Base-by-base conservation (phyloP, 352 stramenopile genomes). In the Phytophthora pisi region DNA sequence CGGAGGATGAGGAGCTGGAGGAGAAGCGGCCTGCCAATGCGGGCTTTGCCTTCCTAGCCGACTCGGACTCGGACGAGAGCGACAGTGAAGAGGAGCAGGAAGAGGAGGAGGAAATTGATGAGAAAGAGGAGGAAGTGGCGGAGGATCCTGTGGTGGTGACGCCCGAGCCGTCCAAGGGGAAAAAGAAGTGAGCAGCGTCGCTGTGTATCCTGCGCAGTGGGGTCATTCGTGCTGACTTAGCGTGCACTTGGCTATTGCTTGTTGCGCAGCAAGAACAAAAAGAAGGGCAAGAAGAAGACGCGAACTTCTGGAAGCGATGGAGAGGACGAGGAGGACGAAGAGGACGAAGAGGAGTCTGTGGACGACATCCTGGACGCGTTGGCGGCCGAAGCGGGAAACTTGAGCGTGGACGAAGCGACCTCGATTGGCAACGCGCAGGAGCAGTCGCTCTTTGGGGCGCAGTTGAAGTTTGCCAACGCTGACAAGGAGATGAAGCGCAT, bases 401-500 rank as follows among this genome's bases (percentile, higher is more conserved):
- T 88, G 43, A 76, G 69, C 31, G 66, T 83, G 1, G 73, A 84
- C 10, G 72, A 80, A 38, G 64, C 55, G 1, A 65, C 66, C 18
- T 70, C 77, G 13, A 61, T 70, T 47, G 66, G 58, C 9, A 75
- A 78, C 51, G 71, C 78, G 34, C 70, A 77, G 7, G 81, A 87
- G 64, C 90, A 89, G 47, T 77, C 75, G 15, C 66, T 96, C 1
- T 81, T 96, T 4, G 64, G 77, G 6, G 88, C 93, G 16, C 77
- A 94, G 31, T 66, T 93, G 38, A 75, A 81, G 45, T 83, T 90
- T 57, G 80, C 91, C 51, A 96, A 96, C 53, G 88, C 88, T 16
- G 88, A 96, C 63, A 93, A 90, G 65, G 88, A 96, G 71, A 95
- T 96, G 88, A 95, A 93, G 72, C 84, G 88, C 43, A 91, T 96